Evolutionary conservation across 192 early-diverging fungal species (phyloP).

Genomic region (Podila horticola): DNA sequence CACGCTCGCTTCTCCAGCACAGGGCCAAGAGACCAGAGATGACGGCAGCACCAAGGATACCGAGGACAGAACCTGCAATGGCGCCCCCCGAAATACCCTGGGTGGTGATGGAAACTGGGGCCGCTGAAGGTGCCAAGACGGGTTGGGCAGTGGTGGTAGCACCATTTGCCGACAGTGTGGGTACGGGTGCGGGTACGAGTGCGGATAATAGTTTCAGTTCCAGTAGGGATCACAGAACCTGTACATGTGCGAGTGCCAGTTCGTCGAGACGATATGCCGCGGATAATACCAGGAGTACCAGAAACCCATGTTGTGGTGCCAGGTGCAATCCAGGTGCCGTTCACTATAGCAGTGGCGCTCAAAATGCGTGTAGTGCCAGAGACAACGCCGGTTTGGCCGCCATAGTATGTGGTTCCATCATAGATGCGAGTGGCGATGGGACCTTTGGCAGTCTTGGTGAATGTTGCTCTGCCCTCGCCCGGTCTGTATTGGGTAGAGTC

Average conservation of each 20-base stretch:
- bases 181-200: background rate
- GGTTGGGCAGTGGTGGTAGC: background rate
- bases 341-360: conserved; percentile 6
- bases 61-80: conserved; percentile 27
- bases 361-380: conserved; percentile 4
- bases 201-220: background rate
- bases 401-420: conserved; percentile 13
- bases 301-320: conserved; percentile 17
- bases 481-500: conserved; percentile 10
- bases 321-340: conserved; percentile 5
- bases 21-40: conserved; percentile 12
- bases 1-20: conserved; percentile 25
- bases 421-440: background rate
- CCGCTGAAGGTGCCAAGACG: background rate
- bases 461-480: background rate
- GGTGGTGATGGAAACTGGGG: background rate
- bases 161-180: background rate
- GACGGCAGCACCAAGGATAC: conserved; percentile 11
- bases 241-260: background rate
- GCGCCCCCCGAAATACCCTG: conserved; percentile 19
- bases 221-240: no score
- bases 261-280: conserved; percentile 4
- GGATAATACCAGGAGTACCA: conserved; percentile 9
- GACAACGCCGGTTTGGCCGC: conserved; percentile 13
- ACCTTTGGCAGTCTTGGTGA: background rate